phyloP scores from a whole-genome alignment of 306 rosid genomes.

The Luffa acutangula region DNA sequence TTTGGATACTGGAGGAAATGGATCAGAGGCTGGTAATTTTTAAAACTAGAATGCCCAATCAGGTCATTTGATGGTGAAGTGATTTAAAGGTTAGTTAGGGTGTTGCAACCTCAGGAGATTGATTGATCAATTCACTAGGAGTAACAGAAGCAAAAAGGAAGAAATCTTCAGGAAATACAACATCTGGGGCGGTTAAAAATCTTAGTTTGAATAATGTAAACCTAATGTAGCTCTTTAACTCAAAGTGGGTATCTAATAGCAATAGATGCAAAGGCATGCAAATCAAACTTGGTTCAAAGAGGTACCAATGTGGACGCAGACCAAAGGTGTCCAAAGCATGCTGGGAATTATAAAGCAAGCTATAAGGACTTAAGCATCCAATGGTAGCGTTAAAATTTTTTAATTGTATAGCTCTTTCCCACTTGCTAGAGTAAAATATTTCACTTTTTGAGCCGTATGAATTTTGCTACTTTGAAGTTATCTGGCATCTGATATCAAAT shows the following conservation, averaged over 20 bases:
- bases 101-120: background rate
- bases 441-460: background rate
- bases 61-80: background rate
- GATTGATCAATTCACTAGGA: background rate
- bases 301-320: background rate
- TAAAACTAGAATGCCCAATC: background rate
- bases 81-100: background rate
- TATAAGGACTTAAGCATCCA: background rate
- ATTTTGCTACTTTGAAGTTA: background rate
- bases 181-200: background rate
- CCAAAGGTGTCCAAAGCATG: too few species aligned
- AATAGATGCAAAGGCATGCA: background rate
- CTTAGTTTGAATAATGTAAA: background rate
- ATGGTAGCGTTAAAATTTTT: background rate
- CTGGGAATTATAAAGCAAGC: background rate
- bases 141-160: background rate
- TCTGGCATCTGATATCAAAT: background rate
- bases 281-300: background rate
- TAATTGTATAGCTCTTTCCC: background rate
- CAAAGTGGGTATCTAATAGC: background rate
- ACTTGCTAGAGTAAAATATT: background rate
- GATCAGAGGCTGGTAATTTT: background rate
- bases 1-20: background rate
- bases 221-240: background rate
- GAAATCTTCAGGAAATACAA: background rate